Evolutionary conservation across 352 stramenopile genomes (phyloP), one percentile per base, ranked within the genome.

Genomic region (Phytopythium delawarense): DNA sequence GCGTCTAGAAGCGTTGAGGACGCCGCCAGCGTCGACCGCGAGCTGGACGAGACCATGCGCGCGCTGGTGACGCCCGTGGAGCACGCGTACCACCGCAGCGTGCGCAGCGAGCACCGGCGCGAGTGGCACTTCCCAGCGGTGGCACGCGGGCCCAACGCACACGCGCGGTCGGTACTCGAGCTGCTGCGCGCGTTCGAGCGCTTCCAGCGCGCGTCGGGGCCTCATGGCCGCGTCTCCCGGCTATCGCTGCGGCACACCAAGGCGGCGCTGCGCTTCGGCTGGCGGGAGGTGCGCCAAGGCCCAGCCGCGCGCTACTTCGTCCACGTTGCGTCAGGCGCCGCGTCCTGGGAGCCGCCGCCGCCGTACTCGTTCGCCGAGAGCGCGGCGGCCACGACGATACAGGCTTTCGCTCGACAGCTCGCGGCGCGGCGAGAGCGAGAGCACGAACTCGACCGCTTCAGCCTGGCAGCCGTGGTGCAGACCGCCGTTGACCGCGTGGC

Each of bases 351-450:
- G 15, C 69, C 71, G 3, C 84, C 86, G 6, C 61, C 68, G 20
- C 66, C 73, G 62, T 92, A 93, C 59, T 68, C 68, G 1, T 93
- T 93, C 32, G 71, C 84, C 2, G 74, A 92, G 35, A 80, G 91
- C 42, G 79, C 74, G 49, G 86, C 84, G 16, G 81, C 81, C 39
- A 77, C 79, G 25, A 73, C 69, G 51, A 75, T 94, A 11, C 85
- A 94, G 70, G 70, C 80, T n/a, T 45, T 90, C 7, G 75, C 63
- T 39, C 73, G 83, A 6, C 71, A 80, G 54, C 59, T 86, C 3
- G 28, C 89, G 3, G 85, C 76, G 0, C 67, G 68, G 20, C 75
- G 76, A 16, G 52, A 61, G 53, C 39, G 57, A 45, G 40, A 71
- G 39, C 32, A 50, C 0, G 21, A 73, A 61, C 56, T 92, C 7